phyloP scores from a whole-genome alignment of 768 basidiomycete genomes.

The Chalciporus pseudorubinellus region DNA sequence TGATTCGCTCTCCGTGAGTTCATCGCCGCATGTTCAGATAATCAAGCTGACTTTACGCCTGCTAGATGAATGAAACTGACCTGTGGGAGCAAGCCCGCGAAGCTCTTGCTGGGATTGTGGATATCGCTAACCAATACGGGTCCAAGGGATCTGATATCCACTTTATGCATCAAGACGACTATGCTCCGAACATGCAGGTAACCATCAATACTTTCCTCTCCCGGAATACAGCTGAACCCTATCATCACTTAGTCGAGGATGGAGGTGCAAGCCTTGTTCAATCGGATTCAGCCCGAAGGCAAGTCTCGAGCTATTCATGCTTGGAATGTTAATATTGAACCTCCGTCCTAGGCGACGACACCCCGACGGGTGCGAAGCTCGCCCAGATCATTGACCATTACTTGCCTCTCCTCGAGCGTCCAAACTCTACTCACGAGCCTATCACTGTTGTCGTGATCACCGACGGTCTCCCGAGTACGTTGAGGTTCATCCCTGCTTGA shows the following conservation, averaged over 20 bases:
- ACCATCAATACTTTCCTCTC: background rate
- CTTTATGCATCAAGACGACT: slow-evolving; percentile 39
- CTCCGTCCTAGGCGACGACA: slow-evolving; percentile 28
- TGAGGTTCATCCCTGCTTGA: background rate
- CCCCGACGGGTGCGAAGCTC: slow-evolving; percentile 39
- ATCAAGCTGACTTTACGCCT: background rate
- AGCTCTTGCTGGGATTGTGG: slow-evolving; percentile 41
- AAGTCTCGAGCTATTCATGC: background rate
- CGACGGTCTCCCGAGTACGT: slow-evolving; percentile 39
- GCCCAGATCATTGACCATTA: slow-evolving; percentile 37
- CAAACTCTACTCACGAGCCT: slow-evolving; percentile 32
- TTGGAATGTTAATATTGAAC: background rate
- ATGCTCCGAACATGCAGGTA: slow-evolving; percentile 29
- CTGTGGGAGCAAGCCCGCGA: slow-evolving; percentile 41
- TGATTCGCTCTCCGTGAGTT: too few species aligned
- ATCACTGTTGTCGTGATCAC: slow-evolving; percentile 39
- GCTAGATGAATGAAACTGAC: slow-evolving; percentile 39
- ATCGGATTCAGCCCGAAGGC: slow-evolving; percentile 24
- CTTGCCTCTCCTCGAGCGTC: slow-evolving; percentile 31
- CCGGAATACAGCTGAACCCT: background rate
- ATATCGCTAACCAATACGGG: slow-evolving; percentile 36
- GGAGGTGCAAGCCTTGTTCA: slow-evolving; percentile 26
- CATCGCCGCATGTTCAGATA: background rate
- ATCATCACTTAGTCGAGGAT: slow-evolving; percentile 15
- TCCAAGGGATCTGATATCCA: slow-evolving; percentile 41